Percentiles rank a stretch among this genome's conserved stretches.
Evolutionary conservation across 2,329 filamentous ascomycete species (phyloP).

Genomic region (Dissoconium aciculare): DNA sequence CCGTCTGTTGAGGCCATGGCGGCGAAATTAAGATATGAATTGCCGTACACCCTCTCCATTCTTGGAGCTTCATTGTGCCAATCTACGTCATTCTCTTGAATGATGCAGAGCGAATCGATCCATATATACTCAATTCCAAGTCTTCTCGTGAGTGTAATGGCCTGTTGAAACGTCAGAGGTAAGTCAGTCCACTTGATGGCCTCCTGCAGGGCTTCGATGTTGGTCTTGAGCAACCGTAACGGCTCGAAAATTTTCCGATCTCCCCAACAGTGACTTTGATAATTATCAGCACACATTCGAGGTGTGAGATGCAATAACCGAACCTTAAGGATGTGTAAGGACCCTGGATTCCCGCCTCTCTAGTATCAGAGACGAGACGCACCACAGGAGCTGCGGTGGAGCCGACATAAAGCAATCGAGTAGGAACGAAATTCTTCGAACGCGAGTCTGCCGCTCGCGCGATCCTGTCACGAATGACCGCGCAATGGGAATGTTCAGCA

Average conservation of each 20-base stretch:
- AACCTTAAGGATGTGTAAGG: neutral
- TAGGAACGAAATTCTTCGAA: neutral
- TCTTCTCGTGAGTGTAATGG: neutral
- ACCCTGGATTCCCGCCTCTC: neutral
- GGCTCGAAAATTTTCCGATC: neutral
- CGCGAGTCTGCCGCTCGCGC: no score
- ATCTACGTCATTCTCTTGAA: slow-evolving; percentile 3
- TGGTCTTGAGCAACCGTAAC: no score
- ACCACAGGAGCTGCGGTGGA: neutral
- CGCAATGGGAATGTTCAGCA: neutral
- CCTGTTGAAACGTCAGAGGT: slow-evolving; percentile 3
- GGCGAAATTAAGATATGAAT: neutral
- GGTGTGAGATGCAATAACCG: no score
- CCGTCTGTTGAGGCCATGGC: no score
- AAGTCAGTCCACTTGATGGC: neutral
- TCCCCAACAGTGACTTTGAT: slow-evolving; percentile 2
- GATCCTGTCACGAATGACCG: neutral
- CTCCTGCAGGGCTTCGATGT: neutral
- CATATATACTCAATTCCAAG: slow-evolving; percentile 4
- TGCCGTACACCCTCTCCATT: neutral
- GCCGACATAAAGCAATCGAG: neutral
- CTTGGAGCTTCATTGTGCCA: neutral
- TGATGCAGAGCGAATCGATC: slow-evolving; percentile 8
- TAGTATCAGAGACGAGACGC: neutral
- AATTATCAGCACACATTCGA: no score